Percentiles rank a stretch among this genome's conserved stretches.
Conservation (phyloP, 768 basidiomycete genomes). For the Pisolithus microcarpus region DNA sequence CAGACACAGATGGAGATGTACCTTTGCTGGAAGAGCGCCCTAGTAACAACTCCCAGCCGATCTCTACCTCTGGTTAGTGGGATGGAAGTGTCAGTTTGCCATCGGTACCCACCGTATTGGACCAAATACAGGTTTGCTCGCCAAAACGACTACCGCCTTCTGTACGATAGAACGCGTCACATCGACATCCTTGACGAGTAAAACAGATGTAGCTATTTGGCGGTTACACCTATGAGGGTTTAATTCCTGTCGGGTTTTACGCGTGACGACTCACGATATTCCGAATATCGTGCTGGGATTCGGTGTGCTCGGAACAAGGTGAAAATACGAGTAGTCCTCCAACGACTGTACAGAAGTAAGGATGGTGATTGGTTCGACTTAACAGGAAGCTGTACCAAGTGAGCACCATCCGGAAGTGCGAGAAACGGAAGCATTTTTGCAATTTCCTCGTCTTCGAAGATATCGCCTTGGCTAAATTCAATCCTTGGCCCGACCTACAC, state of each 20-base stretch:
- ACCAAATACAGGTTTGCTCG: conserved; percentile 86
- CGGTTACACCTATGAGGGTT: conserved; percentile 70
- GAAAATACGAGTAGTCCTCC: conserved; percentile 98
- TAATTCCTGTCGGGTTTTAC: not conserved
- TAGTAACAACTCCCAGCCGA: conserved; percentile 89
- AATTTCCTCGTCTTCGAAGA: conserved; percentile 83
- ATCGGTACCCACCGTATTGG: conserved; percentile 63
- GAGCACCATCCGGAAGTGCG: conserved; percentile 95
- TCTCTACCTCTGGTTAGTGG: conserved; percentile 46
- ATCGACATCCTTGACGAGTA: conserved; percentile 73
- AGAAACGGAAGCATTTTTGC: conserved; percentile 86
- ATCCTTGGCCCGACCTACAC: conserved; percentile 84
- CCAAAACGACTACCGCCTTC: conserved; percentile 93
- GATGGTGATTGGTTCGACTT: not conserved
- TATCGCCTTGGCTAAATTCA: conserved; percentile 71
- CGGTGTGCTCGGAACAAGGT: conserved; percentile 67
- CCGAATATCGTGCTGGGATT: conserved; percentile 85
- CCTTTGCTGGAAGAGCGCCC: conserved; percentile 84
- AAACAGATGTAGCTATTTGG: conserved; percentile 75
- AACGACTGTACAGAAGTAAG: conserved; percentile 11
- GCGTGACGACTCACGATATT: conserved; percentile 58
- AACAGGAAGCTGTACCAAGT: conserved; percentile 51
- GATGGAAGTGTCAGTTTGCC: not conserved
- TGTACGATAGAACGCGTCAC: conserved; percentile 96
- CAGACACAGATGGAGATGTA: conserved; percentile 14